Base-by-base conservation (phyloP, 176 grass and related monocot species). In the Aegilops bicornis region DNA sequence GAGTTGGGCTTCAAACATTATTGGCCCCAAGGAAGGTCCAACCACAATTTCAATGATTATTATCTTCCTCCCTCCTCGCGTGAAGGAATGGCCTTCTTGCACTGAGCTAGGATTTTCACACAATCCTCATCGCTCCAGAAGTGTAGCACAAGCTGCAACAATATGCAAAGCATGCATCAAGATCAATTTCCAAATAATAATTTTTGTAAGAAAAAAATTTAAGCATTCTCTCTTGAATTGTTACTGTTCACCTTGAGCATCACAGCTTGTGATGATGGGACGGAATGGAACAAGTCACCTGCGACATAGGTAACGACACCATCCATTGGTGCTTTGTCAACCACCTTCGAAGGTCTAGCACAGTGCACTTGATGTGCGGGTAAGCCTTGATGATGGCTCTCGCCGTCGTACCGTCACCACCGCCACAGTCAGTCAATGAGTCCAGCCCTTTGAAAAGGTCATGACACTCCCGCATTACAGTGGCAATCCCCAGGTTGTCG, bases 121-220 rank as follows among this genome's bases (percentile, higher is more conserved):
- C 70, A 73, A 15, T 73, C 70, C n/a, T 73, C 70, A 11, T 73
- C 70, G 37, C 70, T 73, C 70, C 70, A 73, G 42, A 73, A 73
- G 70, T 73, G 70, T 73, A 73, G n/a, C 22, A 73, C 70, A 24
- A 73, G 70, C 70, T 73, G 3, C 12, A 45, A 45, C 0, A 72
- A 72, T 7, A 6, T 39, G 10, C 1, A 43, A 73, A 19, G n/a
- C n/a, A n/a, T n/a, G n/a, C n/a, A n/a, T n/a, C n/a, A n/a, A 52
- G 48, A 16, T 52, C 48, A 52, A 52, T 1, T 1, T 52, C 48
- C 48, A 2, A 52, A 52, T 52, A 1, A 52, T 52, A 1, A 2
- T 16, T 17, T 52, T 17, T 52, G 48, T 16, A 0, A 48, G 6
- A 52, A 14, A 54, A 54, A 19, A 54, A 17, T 0, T 7, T 54